These are phyloP conservation scores for Hemileia vastatrix DNA, from an alignment of 1,284 basidiomycete genomes.

Conservation along the genomic window DNA sequence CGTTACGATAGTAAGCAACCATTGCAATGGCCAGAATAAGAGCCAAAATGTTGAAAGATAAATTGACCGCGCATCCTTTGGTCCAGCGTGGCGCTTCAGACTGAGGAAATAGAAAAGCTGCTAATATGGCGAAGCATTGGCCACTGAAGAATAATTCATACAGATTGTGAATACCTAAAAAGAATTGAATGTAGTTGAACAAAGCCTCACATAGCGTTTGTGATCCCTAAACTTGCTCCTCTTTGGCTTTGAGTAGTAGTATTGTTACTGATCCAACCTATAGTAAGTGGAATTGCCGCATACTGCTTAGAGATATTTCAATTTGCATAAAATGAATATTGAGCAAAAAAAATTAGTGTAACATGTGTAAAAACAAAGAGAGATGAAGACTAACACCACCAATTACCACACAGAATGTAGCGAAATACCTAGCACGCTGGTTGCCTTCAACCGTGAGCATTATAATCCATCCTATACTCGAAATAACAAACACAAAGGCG, in stretches of 20 bases:
- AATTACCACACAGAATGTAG: constrained; percentile 1
- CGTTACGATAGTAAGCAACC: neutral
- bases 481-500: constrained; percentile 50
- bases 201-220: neutral
- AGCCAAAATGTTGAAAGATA: neutral
- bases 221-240: neutral
- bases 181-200: neutral
- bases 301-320: neutral
- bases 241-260: neutral
- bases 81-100: neutral
- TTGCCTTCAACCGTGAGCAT: neutral
- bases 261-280: constrained; percentile 3
- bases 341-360: neutral
- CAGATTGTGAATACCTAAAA: neutral
- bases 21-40: neutral
- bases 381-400: neutral
- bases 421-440: neutral
- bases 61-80: neutral
- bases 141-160: too few relatives aligned
- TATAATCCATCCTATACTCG: constrained; percentile 53
- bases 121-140: neutral
- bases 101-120: neutral
- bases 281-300: neutral
- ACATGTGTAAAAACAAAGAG: neutral
- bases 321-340: neutral